Evolutionary conservation across 371 early-diverging fungal genomes (phyloP).

Genomic region (Mucor plumbeus): DNA sequence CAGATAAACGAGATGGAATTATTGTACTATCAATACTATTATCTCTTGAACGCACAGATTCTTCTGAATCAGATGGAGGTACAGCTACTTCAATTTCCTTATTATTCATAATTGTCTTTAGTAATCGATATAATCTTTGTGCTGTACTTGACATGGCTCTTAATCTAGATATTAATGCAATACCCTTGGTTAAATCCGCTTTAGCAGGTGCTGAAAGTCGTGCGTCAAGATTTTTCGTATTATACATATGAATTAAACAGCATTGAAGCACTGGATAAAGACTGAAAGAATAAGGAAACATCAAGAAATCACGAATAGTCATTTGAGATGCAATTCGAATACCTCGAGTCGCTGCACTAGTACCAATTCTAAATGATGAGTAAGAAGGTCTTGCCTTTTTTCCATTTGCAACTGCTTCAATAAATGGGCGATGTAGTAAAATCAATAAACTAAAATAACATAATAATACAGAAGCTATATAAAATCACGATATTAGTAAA

Average conservation of each 20-base stretch:
- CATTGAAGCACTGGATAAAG: conserved; percentile 51
- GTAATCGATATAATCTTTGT: conserved; percentile 29
- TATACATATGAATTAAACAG: conserved; percentile 53
- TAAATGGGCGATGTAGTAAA: conserved; percentile 54
- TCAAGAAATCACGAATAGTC: conserved; percentile 42
- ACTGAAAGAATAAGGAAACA: conserved; percentile 54
- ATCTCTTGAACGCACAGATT: conserved; percentile 10
- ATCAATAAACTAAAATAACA: conserved; percentile 50
- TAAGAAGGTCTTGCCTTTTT: conserved; percentile 36
- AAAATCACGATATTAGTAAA: background rate
- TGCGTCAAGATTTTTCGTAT: conserved; percentile 44
- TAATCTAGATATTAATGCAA: conserved; percentile 35
- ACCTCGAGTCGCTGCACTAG: conserved; percentile 50
- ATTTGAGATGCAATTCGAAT: conserved; percentile 46
- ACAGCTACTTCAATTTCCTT: conserved; percentile 39
- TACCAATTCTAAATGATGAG: conserved; percentile 51
- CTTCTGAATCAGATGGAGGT: conserved; percentile 22
- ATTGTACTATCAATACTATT: conserved; percentile 10
- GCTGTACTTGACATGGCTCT: conserved; percentile 45
- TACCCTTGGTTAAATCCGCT: conserved; percentile 39
- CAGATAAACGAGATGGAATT: conserved; percentile 25
- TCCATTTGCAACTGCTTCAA: conserved; percentile 32
- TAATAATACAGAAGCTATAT: conserved; percentile 40
- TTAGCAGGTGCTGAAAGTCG: conserved; percentile 45
- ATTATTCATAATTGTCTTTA: conserved; percentile 44